Evolutionary conservation across 257 asterid species (phyloP), one percentile per base, ranked within the genome.

Genomic region (Solanum chiquidenum): DNA sequence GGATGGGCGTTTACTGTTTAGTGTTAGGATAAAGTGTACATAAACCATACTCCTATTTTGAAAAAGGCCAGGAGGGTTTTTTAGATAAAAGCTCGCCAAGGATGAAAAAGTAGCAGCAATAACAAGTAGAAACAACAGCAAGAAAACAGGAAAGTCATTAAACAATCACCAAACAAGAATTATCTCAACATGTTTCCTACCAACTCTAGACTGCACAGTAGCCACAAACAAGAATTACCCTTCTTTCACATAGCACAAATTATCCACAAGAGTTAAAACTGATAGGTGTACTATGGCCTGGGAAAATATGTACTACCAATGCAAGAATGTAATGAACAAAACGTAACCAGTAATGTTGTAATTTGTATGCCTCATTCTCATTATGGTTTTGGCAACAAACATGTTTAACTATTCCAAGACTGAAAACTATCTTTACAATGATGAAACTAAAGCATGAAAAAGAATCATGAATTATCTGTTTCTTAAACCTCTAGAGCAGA

Each of bases 151-250:
- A 9, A 11, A 66, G 33, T 66, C 74, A 68, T 91, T 91, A 88
- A 87, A 84, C 90, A 89, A 90, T 91, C 88, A 76, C 88, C 75
- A 49, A 90, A 83, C 31, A 29, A 29, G 31, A 29, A 29, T 85
- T 88, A 27, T 44, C 18, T 16, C 86, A 87, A 40, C 88, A 35
- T 89, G 89, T 42, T 83, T 83, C 85, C 84, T 87, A 68, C 89
- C 90, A 83, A 71, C 90, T 80, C 40, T 33, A 44, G 21, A n/a
- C 68, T 46, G 14, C 87, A 68, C 33, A 29, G n/a, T 85, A 82
- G 72, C 31, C n/a, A 62, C 37, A 44, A 20, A 27, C 42, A 38
- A 16, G 3, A 74, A 37, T 60, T 71, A 35, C 38, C 18, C 5
- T 37, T 37, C 42, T 7, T 37, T 37, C 42, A 37, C 9, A 69